phyloP scores from a whole-genome alignment of 352 stramenopile species.

The Pythium rhizo-oryzae region DNA sequence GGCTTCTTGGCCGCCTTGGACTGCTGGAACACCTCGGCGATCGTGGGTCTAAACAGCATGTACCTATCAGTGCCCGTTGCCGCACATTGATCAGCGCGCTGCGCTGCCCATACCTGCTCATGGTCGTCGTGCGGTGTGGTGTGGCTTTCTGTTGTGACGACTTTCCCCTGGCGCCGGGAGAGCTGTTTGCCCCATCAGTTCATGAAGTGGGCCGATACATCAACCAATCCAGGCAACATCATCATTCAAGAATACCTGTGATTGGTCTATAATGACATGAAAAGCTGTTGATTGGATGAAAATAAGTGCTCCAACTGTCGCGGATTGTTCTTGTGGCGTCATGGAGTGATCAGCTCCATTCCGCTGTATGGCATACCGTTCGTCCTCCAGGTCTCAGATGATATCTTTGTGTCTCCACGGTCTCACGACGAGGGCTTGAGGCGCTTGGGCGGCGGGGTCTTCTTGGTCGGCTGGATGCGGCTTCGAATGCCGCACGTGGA shows the following conservation, averaged over 20 bases:
- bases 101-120: constrained; percentile 32
- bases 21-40: constrained; percentile 64
- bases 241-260: constrained; percentile 15
- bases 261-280: constrained; percentile 26
- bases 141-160: constrained; percentile 15
- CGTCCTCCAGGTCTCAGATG: background rate
- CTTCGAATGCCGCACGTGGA: constrained; percentile 88
- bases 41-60: constrained; percentile 45
- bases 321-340: constrained; percentile 33
- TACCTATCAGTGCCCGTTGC: too few species aligned
- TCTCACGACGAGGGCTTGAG: constrained; percentile 23
- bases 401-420: background rate
- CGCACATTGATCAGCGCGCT: too few species aligned
- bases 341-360: too few species aligned
- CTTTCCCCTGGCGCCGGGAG: too few species aligned
- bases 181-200: constrained; percentile 28
- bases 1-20: constrained; percentile 76
- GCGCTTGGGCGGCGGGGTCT: constrained; percentile 54
- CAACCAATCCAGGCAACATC: constrained; percentile 29
- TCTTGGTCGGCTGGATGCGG: constrained; percentile 77
- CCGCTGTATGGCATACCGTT: too few species aligned
- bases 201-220: constrained; percentile 20
- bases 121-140: constrained; percentile 18
- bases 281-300: constrained; percentile 22
- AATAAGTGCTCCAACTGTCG: constrained; percentile 3